Base-by-base conservation (phyloP, 208 protist species). In the Crithidia acanthocephali region DNA sequence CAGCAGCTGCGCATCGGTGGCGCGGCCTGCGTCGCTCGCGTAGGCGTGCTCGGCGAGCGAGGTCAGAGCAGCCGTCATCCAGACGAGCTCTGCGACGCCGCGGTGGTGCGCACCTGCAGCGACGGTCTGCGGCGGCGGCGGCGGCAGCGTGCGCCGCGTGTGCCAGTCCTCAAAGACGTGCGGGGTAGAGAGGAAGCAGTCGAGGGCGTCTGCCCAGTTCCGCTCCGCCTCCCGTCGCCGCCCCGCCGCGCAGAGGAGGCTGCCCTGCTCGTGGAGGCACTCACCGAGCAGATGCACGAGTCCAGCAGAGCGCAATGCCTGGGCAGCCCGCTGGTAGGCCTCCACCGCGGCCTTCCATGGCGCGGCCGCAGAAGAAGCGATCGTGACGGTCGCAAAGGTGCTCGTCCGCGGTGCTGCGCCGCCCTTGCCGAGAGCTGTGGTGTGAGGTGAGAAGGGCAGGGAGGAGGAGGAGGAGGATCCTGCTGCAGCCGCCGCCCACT, bases 21-120 rank as follows among this genome's bases (percentile, higher is more conserved):
- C 86, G 48, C 80, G 74, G 18, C 69, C 28, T 56, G 84, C 79
- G 42, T 93, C 72, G 0, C 83, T 81, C 15, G 81, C 71, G 71
- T 84, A 91, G 37, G 72, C 75, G 65, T 85, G 85, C 79, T 88
- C 91, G 28, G 81, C 87, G 20, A 95, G 79, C 18, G 84, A 81
- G 48, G 60, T 87, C 20, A 95, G 81, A 11, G 84, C 71, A 8
- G 72, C 63, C 7, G 32, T 22, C 28, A 77, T 69, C 76, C 70
- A 76, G 35, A 59, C 13, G 22, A 78, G 47, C 33, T 64, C 48
- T 44, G 64, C 61, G 2, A 80, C 30, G 0, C 53, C n/a, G 25
- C 58, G 55, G 7, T 27, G 27, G 30, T 20, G 40, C 33, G 23
- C 11, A 10, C 10, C 11, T 28, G 25, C 18, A 30, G 50, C 22